These are phyloP conservation scores for Nitzschia putrida DNA, from an alignment of 108 stramenopile species.

Conservation along the genomic window DNA sequence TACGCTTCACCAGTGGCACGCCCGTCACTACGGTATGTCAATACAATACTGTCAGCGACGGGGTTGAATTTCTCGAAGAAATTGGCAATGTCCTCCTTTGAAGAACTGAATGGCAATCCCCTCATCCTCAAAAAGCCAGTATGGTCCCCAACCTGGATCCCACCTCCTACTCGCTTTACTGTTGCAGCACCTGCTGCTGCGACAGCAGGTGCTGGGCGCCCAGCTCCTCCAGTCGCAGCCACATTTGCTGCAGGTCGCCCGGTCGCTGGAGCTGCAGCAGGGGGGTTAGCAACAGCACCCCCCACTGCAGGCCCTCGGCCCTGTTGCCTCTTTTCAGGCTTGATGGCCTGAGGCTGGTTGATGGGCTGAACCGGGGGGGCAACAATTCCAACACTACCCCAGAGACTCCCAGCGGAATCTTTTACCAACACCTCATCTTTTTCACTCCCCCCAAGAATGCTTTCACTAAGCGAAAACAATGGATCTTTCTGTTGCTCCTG, in stretches of 20 bases:
- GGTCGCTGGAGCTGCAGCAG: not conserved
- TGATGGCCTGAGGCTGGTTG: not conserved
- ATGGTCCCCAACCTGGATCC: constrained; percentile 86
- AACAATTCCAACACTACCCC: constrained; percentile 3
- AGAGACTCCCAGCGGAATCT: constrained; percentile 15
- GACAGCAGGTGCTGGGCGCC: constrained; percentile 34
- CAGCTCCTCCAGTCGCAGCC: constrained; percentile 30
- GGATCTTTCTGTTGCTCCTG: constrained; percentile 57
- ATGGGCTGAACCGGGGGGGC: constrained; percentile 18
- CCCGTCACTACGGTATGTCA: constrained; percentile 91
- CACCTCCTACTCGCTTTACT: constrained; percentile 70
- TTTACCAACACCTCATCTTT: not conserved
- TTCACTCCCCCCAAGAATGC: constrained; percentile 12
- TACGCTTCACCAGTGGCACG: constrained; percentile 93
- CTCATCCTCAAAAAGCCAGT: constrained; percentile 92
- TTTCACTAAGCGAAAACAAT: constrained; percentile 21
- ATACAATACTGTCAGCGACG: constrained; percentile 75
- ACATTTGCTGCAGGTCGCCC: constrained; percentile 30
- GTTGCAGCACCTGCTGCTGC: constrained; percentile 17
- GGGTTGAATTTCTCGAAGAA: constrained; percentile 89
- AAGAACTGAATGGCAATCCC: constrained; percentile 89
- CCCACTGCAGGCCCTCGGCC: constrained; percentile 6
- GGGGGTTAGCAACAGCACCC: not conserved
- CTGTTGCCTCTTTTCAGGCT: not conserved
- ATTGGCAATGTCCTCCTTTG: constrained; percentile 83